Conservation (phyloP, 805 yeast species). For the Cyberlindnera americana region DNA sequence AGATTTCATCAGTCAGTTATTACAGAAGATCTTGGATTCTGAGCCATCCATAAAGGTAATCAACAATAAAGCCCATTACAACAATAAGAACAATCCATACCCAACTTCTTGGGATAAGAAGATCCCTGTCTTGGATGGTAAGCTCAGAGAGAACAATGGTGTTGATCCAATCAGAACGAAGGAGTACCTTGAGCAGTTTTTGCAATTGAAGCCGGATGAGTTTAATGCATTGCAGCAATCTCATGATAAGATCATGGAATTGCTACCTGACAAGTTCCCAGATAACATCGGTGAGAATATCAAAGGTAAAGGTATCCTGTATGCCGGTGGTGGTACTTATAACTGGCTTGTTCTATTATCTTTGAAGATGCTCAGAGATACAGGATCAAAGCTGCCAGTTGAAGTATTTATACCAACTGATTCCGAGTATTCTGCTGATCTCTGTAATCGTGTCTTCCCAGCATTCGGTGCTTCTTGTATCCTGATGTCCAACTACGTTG, state of each 20-base stretch:
- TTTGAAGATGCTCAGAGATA: constrained; percentile 51
- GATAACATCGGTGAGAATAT: constrained; percentile 30
- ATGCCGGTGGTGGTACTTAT: constrained; percentile 73
- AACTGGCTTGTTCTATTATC: constrained; percentile 60
- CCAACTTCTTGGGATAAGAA: constrained; percentile 17
- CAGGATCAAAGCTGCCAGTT: constrained; percentile 69
- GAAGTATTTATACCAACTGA: constrained; percentile 76
- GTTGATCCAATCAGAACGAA: constrained; percentile 26
- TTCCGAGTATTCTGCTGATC: constrained; percentile 66
- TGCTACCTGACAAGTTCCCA: constrained; percentile 40
- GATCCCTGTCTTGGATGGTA: constrained; percentile 26
- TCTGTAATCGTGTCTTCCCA: constrained; percentile 66
- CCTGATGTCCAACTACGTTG: constrained; percentile 42
- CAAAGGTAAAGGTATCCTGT: constrained; percentile 59
- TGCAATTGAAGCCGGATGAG: constrained; percentile 18
- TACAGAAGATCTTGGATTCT: constrained; percentile 13
- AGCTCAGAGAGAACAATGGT: constrained; percentile 23
- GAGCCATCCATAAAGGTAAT: constrained; percentile 19
- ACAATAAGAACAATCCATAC: constrained; percentile 13
- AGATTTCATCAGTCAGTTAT: constrained; percentile 18
- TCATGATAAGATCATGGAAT: constrained; percentile 24
- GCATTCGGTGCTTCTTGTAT: constrained; percentile 64
- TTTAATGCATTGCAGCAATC: constrained; percentile 16
- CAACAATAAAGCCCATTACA: constrained; percentile 26
- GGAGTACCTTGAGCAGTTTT: constrained; percentile 20